Evolutionary conservation across 768 basidiomycete species (phyloP).

Genomic region (Infundibulicybe gibba): DNA sequence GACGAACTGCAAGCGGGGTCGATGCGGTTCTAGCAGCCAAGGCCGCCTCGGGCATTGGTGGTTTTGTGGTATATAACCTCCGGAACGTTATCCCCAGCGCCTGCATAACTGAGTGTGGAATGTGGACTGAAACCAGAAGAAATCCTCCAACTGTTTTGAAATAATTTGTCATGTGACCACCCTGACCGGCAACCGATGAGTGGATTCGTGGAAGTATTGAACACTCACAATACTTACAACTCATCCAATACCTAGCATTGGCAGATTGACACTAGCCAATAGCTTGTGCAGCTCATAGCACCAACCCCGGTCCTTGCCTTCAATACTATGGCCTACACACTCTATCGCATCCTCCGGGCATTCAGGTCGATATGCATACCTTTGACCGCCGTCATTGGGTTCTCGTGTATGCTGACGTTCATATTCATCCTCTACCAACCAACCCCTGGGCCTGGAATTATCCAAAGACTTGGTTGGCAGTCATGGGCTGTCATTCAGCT

Average conservation of each 20-base stretch:
- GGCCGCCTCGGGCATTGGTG: slow-evolving; percentile 35
- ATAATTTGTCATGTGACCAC: background rate
- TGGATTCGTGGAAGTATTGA: too few relatives aligned
- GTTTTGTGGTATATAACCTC: slow-evolving; percentile 35
- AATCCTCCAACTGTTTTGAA: background rate
- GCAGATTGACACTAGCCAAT: background rate
- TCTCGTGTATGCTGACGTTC: slow-evolving; percentile 71
- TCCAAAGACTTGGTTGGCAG: slow-evolving; percentile 85
- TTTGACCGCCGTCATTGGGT: slow-evolving; percentile 54
- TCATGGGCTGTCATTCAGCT: slow-evolving; percentile 70
- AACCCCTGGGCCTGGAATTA: slow-evolving; percentile 61
- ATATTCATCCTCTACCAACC: slow-evolving; percentile 83
- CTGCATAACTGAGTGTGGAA: slow-evolving; percentile 25
- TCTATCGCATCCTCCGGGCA: slow-evolving; percentile 44
- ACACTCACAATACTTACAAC: too few relatives aligned
- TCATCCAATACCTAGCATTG: too few relatives aligned
- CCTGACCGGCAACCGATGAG: too few relatives aligned
- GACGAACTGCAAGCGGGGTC: slow-evolving; percentile 69
- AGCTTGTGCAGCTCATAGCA: too few relatives aligned
- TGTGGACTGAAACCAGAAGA: background rate
- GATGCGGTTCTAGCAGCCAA: slow-evolving; percentile 64
- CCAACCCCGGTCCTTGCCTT: background rate
- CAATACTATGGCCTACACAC: slow-evolving; percentile 34
- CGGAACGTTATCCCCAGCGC: slow-evolving; percentile 26
- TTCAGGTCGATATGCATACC: slow-evolving; percentile 56